Conservation (phyloP, 805 yeast species). For the Wickerhamiella shivajii region DNA sequence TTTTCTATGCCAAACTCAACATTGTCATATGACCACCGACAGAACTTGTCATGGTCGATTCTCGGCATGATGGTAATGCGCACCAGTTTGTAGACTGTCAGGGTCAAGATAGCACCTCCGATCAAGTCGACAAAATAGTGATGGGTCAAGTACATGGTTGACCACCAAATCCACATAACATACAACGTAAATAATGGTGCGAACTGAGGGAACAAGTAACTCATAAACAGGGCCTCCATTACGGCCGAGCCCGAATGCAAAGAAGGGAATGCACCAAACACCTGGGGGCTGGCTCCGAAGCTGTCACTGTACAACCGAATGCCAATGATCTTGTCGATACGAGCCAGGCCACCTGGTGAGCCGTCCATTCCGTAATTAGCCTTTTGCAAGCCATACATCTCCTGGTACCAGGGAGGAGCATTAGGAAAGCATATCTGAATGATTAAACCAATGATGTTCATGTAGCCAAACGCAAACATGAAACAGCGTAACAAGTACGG, state of each 20-base stretch:
- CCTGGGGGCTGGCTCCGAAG: conserved; percentile 75
- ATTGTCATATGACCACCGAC: conserved; percentile 30
- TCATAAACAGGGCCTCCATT: conserved; percentile 78
- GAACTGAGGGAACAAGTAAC: conserved; percentile 63
- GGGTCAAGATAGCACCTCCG: conserved; percentile 81
- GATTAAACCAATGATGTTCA: conserved; percentile 77
- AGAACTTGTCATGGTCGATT: conserved; percentile 25
- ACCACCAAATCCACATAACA: conserved; percentile 95
- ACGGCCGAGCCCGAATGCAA: conserved; percentile 90
- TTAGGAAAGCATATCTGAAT: conserved; percentile 77
- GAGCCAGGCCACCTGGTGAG: conserved; percentile 86
- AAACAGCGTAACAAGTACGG: conserved; percentile 72
- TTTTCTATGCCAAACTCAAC: conserved; percentile 21
- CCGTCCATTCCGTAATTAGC: conserved; percentile 88
- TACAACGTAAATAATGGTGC: conserved; percentile 56
- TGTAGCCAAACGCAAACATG: conserved; percentile 88
- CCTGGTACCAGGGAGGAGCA: conserved; percentile 96
- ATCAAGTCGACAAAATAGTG: conserved; percentile 89
- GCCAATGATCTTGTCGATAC: conserved; percentile 71
- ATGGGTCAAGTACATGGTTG: conserved; percentile 94
- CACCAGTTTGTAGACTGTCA: conserved; percentile 52
- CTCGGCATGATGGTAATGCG: conserved; percentile 52
- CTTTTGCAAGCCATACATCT: conserved; percentile 68
- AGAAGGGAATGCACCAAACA: conserved; percentile 80
- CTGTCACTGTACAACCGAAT: conserved; percentile 70